phyloP scores from a whole-genome alignment of 73 alveolate species.

The Symbiodinium natans region DNA sequence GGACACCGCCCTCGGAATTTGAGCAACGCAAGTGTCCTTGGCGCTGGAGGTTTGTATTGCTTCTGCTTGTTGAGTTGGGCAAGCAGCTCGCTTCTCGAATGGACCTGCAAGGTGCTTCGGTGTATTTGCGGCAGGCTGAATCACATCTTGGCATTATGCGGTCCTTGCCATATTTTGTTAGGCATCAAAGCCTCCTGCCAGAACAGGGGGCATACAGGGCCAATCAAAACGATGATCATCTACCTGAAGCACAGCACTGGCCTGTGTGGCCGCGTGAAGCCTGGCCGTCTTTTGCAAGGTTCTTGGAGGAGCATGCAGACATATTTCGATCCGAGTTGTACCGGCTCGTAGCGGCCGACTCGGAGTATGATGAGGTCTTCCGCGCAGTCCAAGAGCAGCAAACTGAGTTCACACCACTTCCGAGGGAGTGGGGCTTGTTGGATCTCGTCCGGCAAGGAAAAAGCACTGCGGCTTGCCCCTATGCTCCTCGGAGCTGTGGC shows the following conservation, averaged over 20 bases:
- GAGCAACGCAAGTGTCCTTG: constrained; percentile 45
- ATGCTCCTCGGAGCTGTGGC: constrained; percentile 55
- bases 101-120: constrained; percentile 7
- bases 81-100: not conserved
- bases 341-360: constrained; percentile 2
- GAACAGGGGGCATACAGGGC: constrained; percentile 35
- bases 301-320: constrained; percentile 24
- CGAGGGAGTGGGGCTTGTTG: constrained; percentile 63
- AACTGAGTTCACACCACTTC: constrained; percentile 58
- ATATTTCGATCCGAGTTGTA: constrained; percentile 34
- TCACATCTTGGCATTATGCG: constrained; percentile 33
- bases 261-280: constrained; percentile 60
- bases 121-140: constrained; percentile 13
- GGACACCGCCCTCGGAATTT: not conserved
- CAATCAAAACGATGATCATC: constrained; percentile 36
- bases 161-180: not conserved
- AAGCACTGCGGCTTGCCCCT: constrained; percentile 49
- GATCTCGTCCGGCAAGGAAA: constrained; percentile 64
- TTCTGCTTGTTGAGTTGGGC: constrained; percentile 34
- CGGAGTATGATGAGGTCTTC: constrained; percentile 37
- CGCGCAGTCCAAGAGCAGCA: constrained; percentile 72
- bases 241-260: constrained; percentile 35
- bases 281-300: constrained; percentile 49
- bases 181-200: constrained; percentile 34
- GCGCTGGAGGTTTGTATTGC: constrained; percentile 79